These are phyloP conservation scores for Cytospora piceicola DNA, from an alignment of 2,329 filamentous ascomycete species.

Conservation along the genomic window DNA sequence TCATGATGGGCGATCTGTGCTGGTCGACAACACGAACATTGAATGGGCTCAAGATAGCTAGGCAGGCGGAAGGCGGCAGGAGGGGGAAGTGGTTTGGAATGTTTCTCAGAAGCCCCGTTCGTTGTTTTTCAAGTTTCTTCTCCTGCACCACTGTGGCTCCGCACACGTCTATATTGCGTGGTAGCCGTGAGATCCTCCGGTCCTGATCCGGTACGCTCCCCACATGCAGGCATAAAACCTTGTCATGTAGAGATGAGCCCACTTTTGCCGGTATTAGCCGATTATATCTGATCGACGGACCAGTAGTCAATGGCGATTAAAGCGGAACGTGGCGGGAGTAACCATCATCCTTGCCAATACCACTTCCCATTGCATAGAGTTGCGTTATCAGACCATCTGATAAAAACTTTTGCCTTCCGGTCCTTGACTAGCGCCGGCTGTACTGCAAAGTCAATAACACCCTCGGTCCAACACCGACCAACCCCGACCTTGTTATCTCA, in stretches of 20 bases:
- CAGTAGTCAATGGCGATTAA: neutral
- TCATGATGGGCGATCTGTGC: conserved; percentile 18
- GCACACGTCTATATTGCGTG: neutral
- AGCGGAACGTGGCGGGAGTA: neutral
- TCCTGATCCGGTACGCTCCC: neutral
- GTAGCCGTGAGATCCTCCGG: neutral
- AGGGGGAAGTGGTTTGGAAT: neutral
- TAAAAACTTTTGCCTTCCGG: conserved; percentile 15
- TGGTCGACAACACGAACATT: neutral
- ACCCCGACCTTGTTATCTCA: too few relatives aligned
- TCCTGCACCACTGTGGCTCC: neutral
- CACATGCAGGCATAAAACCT: neutral
- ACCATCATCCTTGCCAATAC: neutral
- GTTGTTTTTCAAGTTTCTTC: neutral
- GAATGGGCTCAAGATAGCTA: neutral
- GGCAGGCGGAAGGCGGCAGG: neutral
- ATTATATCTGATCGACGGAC: neutral
- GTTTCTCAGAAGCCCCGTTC: neutral
- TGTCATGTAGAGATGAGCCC: neutral
- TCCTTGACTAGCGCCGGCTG: neutral
- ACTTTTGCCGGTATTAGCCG: neutral
- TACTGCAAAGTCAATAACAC: neutral
- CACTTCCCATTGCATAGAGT: neutral
- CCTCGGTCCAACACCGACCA: neutral
- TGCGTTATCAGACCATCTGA: conserved; percentile 31